A percentile compares a stretch with the other conserved stretches of the same genome.
phyloP scores from a whole-genome alignment of 371 early-diverging fungal genomes.

The Dichotomocladium elegans region DNA sequence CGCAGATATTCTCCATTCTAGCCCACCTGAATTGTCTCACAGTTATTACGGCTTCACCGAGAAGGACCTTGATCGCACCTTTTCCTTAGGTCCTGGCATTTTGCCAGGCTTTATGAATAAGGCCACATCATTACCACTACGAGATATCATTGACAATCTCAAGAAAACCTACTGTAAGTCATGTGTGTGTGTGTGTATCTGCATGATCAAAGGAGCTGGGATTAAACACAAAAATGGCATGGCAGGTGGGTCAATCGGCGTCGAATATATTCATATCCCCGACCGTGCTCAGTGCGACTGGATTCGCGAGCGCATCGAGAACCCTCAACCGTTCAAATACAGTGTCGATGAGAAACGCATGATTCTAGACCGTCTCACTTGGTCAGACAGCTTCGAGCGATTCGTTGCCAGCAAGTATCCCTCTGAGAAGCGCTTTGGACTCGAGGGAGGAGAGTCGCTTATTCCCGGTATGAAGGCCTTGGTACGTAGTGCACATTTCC shows the following conservation, averaged over 20 bases:
- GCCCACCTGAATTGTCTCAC: constrained; percentile 85
- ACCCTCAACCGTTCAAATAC: constrained; percentile 82
- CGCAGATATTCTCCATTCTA: constrained; percentile 53
- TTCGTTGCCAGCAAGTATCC: constrained; percentile 94
- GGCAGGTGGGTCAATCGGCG: constrained; percentile 83
- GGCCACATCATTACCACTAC: constrained; percentile 73
- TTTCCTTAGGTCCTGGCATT: constrained; percentile 93
- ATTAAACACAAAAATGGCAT: not conserved
- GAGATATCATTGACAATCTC: constrained; percentile 83
- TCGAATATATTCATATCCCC: constrained; percentile 97
- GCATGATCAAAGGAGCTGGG: not conserved
- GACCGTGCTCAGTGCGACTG: constrained; percentile 96
- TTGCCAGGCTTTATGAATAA: constrained; percentile 79
- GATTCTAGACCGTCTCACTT: constrained; percentile 93
- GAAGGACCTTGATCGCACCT: constrained; percentile 85
- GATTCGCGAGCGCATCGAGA: constrained; percentile 91
- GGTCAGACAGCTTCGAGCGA: constrained; percentile 95
- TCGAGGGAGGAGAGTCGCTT: constrained; percentile 95
- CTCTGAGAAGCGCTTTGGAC: constrained; percentile 95
- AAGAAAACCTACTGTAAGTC: constrained; percentile 85
- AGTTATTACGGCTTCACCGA: constrained; percentile 93
- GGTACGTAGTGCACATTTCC: constrained; percentile 43
- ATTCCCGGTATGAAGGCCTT: constrained; percentile 97
- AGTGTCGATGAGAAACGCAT: constrained; percentile 81
- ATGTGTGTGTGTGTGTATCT: not conserved